phyloP scores from a whole-genome alignment of 305 asterid species.

The Euphrasia arctica region DNA sequence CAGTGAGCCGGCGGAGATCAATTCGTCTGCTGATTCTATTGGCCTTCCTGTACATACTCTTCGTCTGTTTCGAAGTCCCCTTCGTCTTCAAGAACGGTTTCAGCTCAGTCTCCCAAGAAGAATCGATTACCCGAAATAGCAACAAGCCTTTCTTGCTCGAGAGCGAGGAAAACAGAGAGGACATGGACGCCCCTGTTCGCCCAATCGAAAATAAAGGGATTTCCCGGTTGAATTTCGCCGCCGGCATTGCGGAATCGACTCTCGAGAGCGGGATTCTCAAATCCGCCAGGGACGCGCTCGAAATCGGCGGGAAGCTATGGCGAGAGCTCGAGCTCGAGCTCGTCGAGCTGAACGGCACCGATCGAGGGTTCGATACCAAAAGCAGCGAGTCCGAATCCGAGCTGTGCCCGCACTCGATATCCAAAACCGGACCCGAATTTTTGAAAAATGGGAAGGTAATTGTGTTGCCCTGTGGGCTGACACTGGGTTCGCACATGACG shows the following conservation, averaged over 20 bases:
- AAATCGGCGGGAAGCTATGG: slow-evolving; percentile 67
- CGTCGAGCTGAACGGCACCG: neutral
- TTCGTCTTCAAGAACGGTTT: slow-evolving; percentile 49
- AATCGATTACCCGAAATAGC: slow-evolving; percentile 23
- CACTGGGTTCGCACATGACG: slow-evolving; percentile 66
- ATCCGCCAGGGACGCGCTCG: slow-evolving; percentile 69
- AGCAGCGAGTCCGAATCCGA: neutral
- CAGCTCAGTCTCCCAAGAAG: slow-evolving; percentile 34
- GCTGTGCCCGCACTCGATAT: slow-evolving; percentile 1
- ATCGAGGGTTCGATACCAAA: neutral
- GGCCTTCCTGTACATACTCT: slow-evolving; percentile 45
- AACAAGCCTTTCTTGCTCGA: slow-evolving; percentile 45
- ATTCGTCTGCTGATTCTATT: slow-evolving; percentile 40
- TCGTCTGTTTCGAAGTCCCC: slow-evolving; percentile 61
- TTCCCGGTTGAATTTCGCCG: slow-evolving; percentile 53
- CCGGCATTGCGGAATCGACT: slow-evolving; percentile 39
- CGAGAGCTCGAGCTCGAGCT: slow-evolving; percentile 36
- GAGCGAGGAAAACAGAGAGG: slow-evolving; percentile 49
- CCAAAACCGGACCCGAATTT: slow-evolving; percentile 41
- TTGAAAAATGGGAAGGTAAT: slow-evolving; percentile 40
- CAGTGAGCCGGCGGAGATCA: slow-evolving; percentile 50
- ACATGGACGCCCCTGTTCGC: slow-evolving; percentile 45
- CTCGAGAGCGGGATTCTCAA: slow-evolving; percentile 45
- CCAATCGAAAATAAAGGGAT: slow-evolving; percentile 39
- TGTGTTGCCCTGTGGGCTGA: slow-evolving; percentile 75